phyloP scores from a whole-genome alignment of 2,329 filamentous ascomycete species.

The Alternaria angustiovoidea region DNA sequence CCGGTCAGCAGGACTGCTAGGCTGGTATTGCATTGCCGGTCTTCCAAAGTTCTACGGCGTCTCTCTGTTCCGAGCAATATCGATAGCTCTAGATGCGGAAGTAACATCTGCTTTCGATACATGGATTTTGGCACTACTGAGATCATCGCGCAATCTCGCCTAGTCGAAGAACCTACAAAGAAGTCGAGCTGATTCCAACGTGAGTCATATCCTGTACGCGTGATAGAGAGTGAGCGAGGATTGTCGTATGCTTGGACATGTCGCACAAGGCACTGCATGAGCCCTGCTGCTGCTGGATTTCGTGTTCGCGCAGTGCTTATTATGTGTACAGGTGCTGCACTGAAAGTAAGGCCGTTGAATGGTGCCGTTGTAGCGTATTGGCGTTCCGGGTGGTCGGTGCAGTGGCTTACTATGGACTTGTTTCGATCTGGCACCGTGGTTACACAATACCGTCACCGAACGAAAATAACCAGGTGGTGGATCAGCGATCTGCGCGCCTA shows the following conservation, averaged over 20 bases:
- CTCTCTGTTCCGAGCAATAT: background rate
- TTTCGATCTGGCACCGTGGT: conserved; percentile 6
- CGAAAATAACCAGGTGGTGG: background rate
- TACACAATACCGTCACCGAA: background rate
- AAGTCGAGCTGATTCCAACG: background rate
- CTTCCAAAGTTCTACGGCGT: background rate
- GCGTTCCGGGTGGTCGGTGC: background rate
- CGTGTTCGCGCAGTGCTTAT: background rate
- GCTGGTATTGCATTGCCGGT: background rate
- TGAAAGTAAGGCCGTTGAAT: background rate
- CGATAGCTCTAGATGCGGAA: background rate
- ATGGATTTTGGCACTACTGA: background rate
- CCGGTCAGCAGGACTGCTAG: background rate
- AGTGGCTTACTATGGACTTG: background rate
- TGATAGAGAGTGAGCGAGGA: background rate
- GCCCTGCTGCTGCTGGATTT: background rate
- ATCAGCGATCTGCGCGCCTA: background rate
- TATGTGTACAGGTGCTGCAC: background rate
- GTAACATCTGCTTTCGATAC: background rate
- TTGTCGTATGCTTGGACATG: background rate
- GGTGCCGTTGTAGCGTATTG: conserved; percentile 5
- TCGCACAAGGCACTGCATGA: background rate
- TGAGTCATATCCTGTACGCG: background rate
- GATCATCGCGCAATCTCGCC: background rate
- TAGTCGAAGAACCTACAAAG: background rate